Percentiles rank a stretch among this genome's conserved stretches.
Evolutionary conservation across 306 rosid genomes (phyloP).

Genomic region (Inga leiocalycina): DNA sequence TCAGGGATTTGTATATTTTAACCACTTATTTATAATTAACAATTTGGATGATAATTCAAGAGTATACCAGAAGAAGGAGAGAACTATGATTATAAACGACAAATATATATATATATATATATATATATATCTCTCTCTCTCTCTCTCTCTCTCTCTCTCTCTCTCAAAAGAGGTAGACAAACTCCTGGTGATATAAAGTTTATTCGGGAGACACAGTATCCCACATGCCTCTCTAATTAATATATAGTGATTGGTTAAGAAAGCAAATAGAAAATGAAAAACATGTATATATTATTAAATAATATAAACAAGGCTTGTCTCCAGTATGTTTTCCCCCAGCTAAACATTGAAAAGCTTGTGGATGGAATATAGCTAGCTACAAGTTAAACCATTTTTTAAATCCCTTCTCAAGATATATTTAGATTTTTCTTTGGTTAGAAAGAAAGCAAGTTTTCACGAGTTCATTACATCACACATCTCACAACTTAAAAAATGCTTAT

Average conservation of each 20-base stretch:
- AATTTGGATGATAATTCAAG: neutral
- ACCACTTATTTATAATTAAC: too few relatives aligned
- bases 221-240: neutral
- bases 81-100: neutral
- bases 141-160: too few relatives aligned
- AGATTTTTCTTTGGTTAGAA: neutral
- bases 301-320: neutral
- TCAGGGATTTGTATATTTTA: too few relatives aligned
- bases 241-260: neutral
- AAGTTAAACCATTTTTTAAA: neutral
- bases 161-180: neutral
- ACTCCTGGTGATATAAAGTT: neutral
- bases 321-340: neutral
- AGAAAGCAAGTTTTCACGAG: neutral
- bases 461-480: neutral
- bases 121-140: too few relatives aligned
- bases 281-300: neutral
- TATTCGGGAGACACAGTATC: neutral
- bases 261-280: neutral
- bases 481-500: too few relatives aligned
- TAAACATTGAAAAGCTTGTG: neutral
- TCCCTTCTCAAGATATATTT: too few relatives aligned
- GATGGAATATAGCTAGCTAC: neutral
- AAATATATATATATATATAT: neutral
- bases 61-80: neutral